Conservation (phyloP, 768 basidiomycete genomes). For the Saitozyma sp. region DNA sequence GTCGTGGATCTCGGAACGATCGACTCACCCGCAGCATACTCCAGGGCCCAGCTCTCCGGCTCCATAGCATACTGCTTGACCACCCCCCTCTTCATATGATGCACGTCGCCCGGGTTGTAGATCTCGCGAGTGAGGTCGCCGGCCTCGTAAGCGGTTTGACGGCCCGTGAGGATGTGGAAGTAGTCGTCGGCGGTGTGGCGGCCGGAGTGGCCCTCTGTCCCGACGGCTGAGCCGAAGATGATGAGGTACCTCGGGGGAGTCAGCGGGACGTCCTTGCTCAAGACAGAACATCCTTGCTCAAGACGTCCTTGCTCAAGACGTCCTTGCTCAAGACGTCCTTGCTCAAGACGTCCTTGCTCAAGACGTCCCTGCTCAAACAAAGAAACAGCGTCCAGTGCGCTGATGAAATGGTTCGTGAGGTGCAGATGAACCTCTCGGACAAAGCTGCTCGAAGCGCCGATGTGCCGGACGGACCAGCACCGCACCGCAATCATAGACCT, state of each 20-base stretch:
- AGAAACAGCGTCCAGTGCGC: too few species aligned
- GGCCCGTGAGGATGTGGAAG: constrained; percentile 90
- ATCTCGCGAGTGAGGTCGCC: constrained; percentile 79
- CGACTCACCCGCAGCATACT: constrained; percentile 81
- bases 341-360: background rate
- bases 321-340: background rate
- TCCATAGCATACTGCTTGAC: constrained; percentile 99
- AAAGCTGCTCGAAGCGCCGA: too few species aligned
- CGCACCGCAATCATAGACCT: background rate
- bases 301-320: background rate
- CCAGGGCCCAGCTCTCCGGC: constrained; percentile 90
- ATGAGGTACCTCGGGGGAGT: constrained; percentile 44
- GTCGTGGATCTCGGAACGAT: too few species aligned
- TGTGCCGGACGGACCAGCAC: background rate
- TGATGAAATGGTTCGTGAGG: too few species aligned
- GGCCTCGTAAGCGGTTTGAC: constrained; percentile 88
- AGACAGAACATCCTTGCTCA: too few species aligned
- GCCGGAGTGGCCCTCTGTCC: constrained; percentile 94
- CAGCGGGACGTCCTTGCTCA: background rate
- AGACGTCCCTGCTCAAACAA: too few species aligned
- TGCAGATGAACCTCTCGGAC: too few species aligned
- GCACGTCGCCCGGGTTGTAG: constrained; percentile 79
- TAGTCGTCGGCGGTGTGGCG: constrained; percentile 96
- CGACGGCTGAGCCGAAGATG: constrained; percentile 92
- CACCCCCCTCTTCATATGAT: constrained; percentile 75